Base-by-base conservation (phyloP, 257 asterid genomes). In the Capsicum rhomboideum region DNA sequence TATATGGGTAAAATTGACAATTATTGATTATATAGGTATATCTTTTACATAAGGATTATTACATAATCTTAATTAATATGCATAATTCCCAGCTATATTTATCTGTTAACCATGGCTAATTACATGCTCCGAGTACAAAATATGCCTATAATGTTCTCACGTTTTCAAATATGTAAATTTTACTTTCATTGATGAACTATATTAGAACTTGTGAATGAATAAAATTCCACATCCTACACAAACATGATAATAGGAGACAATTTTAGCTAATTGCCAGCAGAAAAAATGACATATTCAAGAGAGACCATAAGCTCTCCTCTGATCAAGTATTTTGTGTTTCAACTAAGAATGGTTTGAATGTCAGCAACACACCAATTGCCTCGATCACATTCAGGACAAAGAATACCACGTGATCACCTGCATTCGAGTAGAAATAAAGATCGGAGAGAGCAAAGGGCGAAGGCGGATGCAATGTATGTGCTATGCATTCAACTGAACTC, bases 371-470 rank as follows among this genome's bases (percentile, higher is more conserved):
- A 53, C 89, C 90, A 69, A 88, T 21, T 78, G 89, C 87, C 82
- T 82, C 89, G 5, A 88, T n/a, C 14, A 82, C 82, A 78, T 88
- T 88, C 86, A 88, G 84, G 72, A 84, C 77, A 88, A 88, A 88
- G 86, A 88, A 88, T n/a, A 88, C 90, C 58, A 88, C 71, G 40
- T 82, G 87, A 42, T 78, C 84, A 53, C 90, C 90, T 88, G 85
- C 55, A 75, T 81, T 87, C 7, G 23, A 14, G 59, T 23, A 8
- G 31, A 28, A 54, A 83, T 28, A 68, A 49, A 23, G 0, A 61
- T 34, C 28, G 13, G n/a, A 54, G 42, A 42, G 7, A 55, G 10
- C 21, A 71, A 58, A 13, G 37, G 8, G 20, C 8, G 34, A 29
- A 34, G 52, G 2, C 0, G 17, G 1, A 66, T 31, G 74, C 46